Evolutionary conservation across 2,329 filamentous ascomycete genomes (phyloP), one percentile per base, ranked within the genome.

Genomic region (Colletotrichum musicola): DNA sequence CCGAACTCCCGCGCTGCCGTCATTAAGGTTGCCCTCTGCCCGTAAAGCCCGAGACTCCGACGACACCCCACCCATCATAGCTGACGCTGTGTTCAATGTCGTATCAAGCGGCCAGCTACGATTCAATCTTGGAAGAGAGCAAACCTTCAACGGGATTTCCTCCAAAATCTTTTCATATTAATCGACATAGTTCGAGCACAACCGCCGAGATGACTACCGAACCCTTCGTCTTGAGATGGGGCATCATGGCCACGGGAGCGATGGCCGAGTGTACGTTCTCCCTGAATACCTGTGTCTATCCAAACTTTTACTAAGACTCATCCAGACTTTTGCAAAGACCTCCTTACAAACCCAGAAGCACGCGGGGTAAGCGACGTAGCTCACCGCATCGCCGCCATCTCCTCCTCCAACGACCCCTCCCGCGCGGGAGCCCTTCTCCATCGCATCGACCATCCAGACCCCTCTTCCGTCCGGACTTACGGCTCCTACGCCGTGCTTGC

Each of bases 361-460:
- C 92, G 94, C 73, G 86, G 85, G 58, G 92, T 92, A 60, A 81
- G 83, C 67, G 92, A 97, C 74, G 85, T 97, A 71, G 86, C 87
- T 59, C 94, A 97, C 81, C 88, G 89, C 73, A 87, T 92, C 58
- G 81, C 84, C 66, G 92, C 96, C 73, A 85, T 97, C 71, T 86
- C 87, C 18, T 95, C 93, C 0, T 96, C 93, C 4, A 90, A 87
- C 44, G 93, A 92, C 63, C 94, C 97, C 81, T 88, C 89, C 72
- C 87, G 97, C 53, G 88, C 91, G 18, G 93, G 93, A n/a, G 93
- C 92, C 4, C 92, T 93, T 22, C 95, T 93, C 0, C 95, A 93
- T 4, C 89, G 87, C 46, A 93, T 92, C 53, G 84, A 86, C 70
- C 84, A 88, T 51, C 89, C 90, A 51, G 93, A 93, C 0, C 90